Percentiles rank a stretch among this genome's conserved stretches.
These are phyloP conservation scores for Lasiosphaeria hispida DNA, from an alignment of 495 filamentous ascomycete genomes.

Conservation along the genomic window DNA sequence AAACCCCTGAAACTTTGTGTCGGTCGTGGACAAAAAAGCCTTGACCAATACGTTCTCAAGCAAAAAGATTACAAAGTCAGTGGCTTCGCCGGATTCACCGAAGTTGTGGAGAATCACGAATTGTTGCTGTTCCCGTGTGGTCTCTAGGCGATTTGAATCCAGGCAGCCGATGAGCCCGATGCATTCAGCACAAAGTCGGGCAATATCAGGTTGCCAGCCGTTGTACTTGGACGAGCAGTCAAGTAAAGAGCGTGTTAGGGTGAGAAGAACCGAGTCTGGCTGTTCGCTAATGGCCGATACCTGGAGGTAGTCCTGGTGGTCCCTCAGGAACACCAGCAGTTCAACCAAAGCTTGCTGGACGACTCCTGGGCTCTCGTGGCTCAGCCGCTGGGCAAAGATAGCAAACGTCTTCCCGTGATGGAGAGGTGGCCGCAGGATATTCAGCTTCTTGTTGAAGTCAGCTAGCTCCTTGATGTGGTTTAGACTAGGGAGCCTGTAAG, in stretches of 20 bases:
- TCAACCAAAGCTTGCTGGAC: slow-evolving; percentile 77
- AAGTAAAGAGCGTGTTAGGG: slow-evolving; percentile 71
- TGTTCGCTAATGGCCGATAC: slow-evolving; percentile 80
- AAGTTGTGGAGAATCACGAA: slow-evolving; percentile 88
- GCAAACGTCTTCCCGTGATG: slow-evolving; percentile 55
- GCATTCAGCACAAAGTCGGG: slow-evolving; percentile 71
- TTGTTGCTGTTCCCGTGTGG: slow-evolving; percentile 68
- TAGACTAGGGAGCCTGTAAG: slow-evolving; percentile 75
- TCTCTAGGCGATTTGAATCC: slow-evolving; percentile 86
- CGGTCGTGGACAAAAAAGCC: slow-evolving; percentile 83
- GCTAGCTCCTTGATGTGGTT: slow-evolving; percentile 66
- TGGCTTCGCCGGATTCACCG: slow-evolving; percentile 69
- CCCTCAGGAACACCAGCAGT: slow-evolving; percentile 65
- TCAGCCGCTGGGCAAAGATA: slow-evolving; percentile 68
- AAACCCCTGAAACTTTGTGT: slow-evolving; percentile 83
- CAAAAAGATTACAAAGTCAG: slow-evolving; percentile 81
- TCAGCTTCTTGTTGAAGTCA: slow-evolving; percentile 61
- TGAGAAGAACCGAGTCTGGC: slow-evolving; percentile 69
- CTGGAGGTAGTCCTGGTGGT: slow-evolving; percentile 78
- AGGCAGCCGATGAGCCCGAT: slow-evolving; percentile 86
- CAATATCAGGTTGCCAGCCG: slow-evolving; percentile 61
- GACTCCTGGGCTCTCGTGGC: slow-evolving; percentile 79
- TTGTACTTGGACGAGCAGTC: slow-evolving; percentile 81
- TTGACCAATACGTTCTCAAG: slow-evolving; percentile 85
- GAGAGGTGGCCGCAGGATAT: slow-evolving; percentile 55